Evolutionary conservation across 495 filamentous ascomycete genomes (phyloP).

Genomic region (Neurospora sp.): DNA sequence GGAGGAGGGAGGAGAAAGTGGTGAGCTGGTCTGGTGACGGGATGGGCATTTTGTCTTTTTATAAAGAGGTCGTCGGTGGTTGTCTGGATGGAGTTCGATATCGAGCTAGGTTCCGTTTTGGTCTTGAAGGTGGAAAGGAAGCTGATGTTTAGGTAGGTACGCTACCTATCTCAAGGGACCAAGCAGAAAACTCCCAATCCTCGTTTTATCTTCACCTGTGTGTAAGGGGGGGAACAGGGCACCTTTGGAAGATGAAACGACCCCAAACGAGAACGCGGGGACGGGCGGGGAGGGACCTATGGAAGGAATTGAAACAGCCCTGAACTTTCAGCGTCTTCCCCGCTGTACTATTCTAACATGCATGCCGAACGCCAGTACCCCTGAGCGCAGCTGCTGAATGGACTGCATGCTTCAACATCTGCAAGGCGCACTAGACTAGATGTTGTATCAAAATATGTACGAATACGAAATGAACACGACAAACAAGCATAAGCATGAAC

Average conservation of each 20-base stretch:
- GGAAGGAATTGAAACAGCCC: not conserved
- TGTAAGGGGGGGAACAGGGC: not conserved
- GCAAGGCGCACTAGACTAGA: not conserved
- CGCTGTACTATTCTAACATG: not conserved
- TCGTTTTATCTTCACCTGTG: not conserved
- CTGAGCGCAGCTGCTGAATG: not conserved
- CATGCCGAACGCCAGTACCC: not conserved
- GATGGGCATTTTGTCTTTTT: not conserved
- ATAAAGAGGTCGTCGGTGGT: too few species aligned
- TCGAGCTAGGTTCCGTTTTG: too few species aligned
- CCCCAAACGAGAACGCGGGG: too few species aligned
- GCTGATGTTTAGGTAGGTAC: not conserved
- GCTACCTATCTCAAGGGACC: not conserved
- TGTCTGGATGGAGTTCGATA: too few species aligned
- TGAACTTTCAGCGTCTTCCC: not conserved
- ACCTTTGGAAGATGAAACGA: too few species aligned
- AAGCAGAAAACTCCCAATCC: not conserved
- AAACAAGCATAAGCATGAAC: too few species aligned
- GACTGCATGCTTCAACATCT: not conserved
- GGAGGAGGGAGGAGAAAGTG: conserved; percentile 8
- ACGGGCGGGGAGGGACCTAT: too few species aligned
- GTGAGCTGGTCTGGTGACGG: conserved; percentile 7
- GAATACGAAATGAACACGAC: not conserved
- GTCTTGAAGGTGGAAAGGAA: too few species aligned
- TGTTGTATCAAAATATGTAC: not conserved